A percentile compares a stretch with the other conserved stretches of the same genome.
These are phyloP conservation scores for Cryphonectria carpinicola DNA, from an alignment of 2,329 filamentous ascomycete species.

Conservation along the genomic window DNA sequence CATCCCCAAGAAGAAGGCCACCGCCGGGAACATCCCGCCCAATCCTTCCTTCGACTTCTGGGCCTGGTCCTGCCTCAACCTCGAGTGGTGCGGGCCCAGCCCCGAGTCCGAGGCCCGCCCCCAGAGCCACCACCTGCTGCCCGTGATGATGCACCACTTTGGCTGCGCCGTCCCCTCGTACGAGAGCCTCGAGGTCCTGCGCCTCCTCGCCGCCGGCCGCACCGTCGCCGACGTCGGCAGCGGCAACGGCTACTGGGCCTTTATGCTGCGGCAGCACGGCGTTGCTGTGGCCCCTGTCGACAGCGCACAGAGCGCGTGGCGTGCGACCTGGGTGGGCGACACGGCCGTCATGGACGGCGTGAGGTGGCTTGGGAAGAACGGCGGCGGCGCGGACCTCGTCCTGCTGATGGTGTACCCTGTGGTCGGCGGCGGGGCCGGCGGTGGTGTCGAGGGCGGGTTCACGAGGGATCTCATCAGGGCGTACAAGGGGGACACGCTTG, in stretches of 20 bases:
- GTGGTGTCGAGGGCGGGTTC: conserved; percentile 66
- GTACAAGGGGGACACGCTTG: conserved; percentile 66
- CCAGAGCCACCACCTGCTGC: conserved; percentile 69
- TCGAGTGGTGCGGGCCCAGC: conserved; percentile 69
- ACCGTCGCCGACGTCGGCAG: conserved; percentile 68
- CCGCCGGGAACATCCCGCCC: conserved; percentile 40
- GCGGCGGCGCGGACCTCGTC: conserved; percentile 57
- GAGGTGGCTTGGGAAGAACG: conserved; percentile 54
- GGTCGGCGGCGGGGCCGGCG: conserved; percentile 66
- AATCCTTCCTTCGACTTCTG: conserved; percentile 74
- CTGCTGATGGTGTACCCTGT: conserved; percentile 75
- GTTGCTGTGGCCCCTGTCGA: conserved; percentile 64
- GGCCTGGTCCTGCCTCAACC: conserved; percentile 64
- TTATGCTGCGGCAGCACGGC: conserved; percentile 66
- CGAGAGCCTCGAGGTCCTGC: conserved; percentile 65
- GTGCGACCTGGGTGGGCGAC: conserved; percentile 70
- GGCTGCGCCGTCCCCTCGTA: conserved; percentile 73
- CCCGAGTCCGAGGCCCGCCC: conserved; percentile 51
- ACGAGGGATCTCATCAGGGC: conserved; percentile 64
- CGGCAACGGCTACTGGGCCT: conserved; percentile 78
- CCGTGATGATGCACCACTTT: conserved; percentile 79
- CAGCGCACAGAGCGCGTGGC: conserved; percentile 69
- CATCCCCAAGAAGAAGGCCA: conserved; percentile 51
- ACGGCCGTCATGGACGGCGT: conserved; percentile 66
- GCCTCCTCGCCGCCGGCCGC: conserved; percentile 55